Evolutionary conservation across 1,284 basidiomycete genomes (phyloP), one percentile per base, ranked within the genome.

Genomic region (Naganishia albida): DNA sequence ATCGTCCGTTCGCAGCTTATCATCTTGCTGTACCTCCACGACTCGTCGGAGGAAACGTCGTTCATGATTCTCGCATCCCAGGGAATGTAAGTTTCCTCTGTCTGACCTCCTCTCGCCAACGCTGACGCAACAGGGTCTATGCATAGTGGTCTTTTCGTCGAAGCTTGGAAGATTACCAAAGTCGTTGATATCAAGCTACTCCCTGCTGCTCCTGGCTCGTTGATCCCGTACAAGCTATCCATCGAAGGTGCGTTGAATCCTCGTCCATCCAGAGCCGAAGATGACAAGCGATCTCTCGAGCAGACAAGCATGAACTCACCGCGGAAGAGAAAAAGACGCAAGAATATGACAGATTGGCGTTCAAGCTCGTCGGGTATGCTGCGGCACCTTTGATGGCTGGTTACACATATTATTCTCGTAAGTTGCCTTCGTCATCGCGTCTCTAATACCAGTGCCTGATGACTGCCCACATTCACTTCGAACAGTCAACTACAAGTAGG

Each of bases 321-420:
- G 93, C 95, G 73, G 93, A 97, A 72, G 95, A 98, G 81, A 91
- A 90, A 82, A 93, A 89, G 81, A 97, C 95, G n/a, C 93, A 97
- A 78, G 93, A 97, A 87, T 94, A 81, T 76, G 88, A 76, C 63
- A 65, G 68, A 12, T 70, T 74, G 55, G 74, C 73, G 50, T 74
- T 80, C 71, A 68, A 87, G 86, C 75, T 95, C 74, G 94, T 97
- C 25, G 89, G 90, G 40, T 93, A 88, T 75, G 88, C 87, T 69
- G 86, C 93, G 7, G 86, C 91, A 59, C 95, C 95, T 1, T 80
- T 89, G 23, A 85, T 99, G 28, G 83, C 85, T n/a, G 88, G 81
- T 13, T 98, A 97, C 78, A 88, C 93, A 1, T 81, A 89, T 68
- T 98, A 98, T 77, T 95, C 91, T 38, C 84, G 74, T 76, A 60